Evolutionary conservation across 768 basidiomycete species (phyloP).

Genomic region (Dioszegia aurantiaca): DNA sequence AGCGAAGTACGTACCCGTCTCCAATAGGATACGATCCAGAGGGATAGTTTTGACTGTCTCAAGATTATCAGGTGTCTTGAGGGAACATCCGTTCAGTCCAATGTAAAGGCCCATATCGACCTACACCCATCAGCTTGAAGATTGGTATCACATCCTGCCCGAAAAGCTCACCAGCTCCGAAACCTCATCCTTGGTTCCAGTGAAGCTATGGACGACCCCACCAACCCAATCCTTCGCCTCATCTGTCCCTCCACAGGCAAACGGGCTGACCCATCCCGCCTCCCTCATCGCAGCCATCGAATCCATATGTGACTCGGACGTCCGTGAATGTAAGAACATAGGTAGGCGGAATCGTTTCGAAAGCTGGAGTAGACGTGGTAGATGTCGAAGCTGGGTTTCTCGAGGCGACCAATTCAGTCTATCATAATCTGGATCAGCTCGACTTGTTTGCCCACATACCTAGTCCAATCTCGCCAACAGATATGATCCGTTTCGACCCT

Average conservation of each 20-base stretch:
- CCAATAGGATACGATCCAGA: slow-evolving; percentile 64
- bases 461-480: slow-evolving; percentile 76
- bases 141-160: background rate
- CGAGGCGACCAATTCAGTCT: slow-evolving; percentile 64
- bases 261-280: slow-evolving; percentile 59
- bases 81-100: slow-evolving; percentile 70
- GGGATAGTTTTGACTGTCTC: slow-evolving; percentile 60
- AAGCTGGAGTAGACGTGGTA: slow-evolving; percentile 65
- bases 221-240: slow-evolving; percentile 59
- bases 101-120: slow-evolving; percentile 71
- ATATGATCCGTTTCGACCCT: slow-evolving; percentile 60
- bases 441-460: slow-evolving; percentile 55
- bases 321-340: slow-evolving; percentile 73
- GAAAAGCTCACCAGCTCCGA: slow-evolving; percentile 61
- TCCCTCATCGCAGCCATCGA: slow-evolving; percentile 65
- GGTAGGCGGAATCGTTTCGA: slow-evolving; percentile 72
- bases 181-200: slow-evolving; percentile 64
- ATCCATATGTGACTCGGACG: slow-evolving; percentile 64
- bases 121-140: slow-evolving; percentile 51
- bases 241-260: slow-evolving; percentile 55
- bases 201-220: slow-evolving; percentile 81
- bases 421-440: slow-evolving; percentile 64
- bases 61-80: slow-evolving; percentile 70
- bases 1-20: slow-evolving; percentile 62
- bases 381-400: slow-evolving; percentile 63